phyloP scores from a whole-genome alignment of 768 basidiomycete genomes.

The Kwoniella heveanensis region DNA sequence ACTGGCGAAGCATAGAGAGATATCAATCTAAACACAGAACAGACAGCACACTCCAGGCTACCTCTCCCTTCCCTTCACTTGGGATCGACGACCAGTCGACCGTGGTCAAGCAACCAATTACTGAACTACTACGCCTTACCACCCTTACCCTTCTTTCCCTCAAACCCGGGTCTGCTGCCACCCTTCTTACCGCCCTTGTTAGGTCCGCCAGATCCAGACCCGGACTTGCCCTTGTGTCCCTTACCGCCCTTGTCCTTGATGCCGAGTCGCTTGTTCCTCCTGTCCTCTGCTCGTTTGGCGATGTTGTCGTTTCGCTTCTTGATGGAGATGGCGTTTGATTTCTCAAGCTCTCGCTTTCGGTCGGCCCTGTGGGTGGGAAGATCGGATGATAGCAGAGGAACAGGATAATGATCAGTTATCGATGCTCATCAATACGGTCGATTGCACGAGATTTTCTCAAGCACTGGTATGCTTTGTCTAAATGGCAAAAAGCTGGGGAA shows the following conservation, averaged over 20 bases:
- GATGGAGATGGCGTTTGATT: conserved; percentile 78
- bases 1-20: too few relatives aligned
- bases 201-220: conserved; percentile 5
- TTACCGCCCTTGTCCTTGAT: conserved; percentile 40
- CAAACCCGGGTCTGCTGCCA: conserved; percentile 47
- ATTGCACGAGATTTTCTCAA: too few relatives aligned
- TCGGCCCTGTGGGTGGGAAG: too few relatives aligned
- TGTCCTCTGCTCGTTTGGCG: conserved; percentile 76
- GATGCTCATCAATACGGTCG: too few relatives aligned
- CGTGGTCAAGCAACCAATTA: too few relatives aligned
- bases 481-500: too few relatives aligned
- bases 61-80: too few relatives aligned
- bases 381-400: conserved; percentile 1
- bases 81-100: too few relatives aligned
- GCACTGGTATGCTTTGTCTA: too few relatives aligned
- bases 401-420: neutral
- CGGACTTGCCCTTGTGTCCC: too few relatives aligned
- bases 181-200: conserved; percentile 31
- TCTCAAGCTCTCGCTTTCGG: conserved; percentile 74
- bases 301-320: conserved; percentile 92
- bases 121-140: neutral
- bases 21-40: too few relatives aligned
- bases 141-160: conserved; percentile 37
- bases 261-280: conserved; percentile 66
- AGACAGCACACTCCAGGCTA: too few relatives aligned